Base-by-base conservation (phyloP, 257 asterid genomes). In the Solanum verrucosum region DNA sequence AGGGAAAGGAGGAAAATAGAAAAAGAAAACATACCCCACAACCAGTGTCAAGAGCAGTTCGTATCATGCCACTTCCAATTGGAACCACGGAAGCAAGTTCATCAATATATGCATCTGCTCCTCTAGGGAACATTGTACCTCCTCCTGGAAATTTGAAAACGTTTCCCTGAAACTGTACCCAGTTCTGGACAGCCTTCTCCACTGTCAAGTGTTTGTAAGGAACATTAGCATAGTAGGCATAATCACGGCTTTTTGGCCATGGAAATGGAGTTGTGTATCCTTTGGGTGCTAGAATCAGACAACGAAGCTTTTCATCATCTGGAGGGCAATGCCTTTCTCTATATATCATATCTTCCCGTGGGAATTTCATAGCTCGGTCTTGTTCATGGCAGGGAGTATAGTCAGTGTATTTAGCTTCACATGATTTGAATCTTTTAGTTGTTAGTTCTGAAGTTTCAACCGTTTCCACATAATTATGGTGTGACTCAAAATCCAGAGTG, bases 351-450 rank as follows among this genome's bases (percentile, higher is more conserved):
- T 91, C 93, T 84, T 96, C 98, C 89, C 99, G 90, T 1, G 99
- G 98, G 92, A 96, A 96, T 10, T 33, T 93, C 99, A 96, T 96
- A 71, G 99, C 99, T 68, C 96, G 94, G 86, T 95, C 96, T 87
- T 96, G 99, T 90, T 96, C 99, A 81, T 96, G 99, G 92, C 99
- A 96, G 60, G 99, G 99, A 35, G 99, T 96, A 74, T 96, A 95
- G 89, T 95, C 99, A 15, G 93, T 89, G 46, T 87, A 93, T 84
- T 73, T 84, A 68, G 77, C 91, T 87, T 95, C 96, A 87, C 99
- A 96, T 7, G 98, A 93, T 90, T 93, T 63, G 29, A 93, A 93
- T 18, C 87, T 88, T 87, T 95, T 94, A 88, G 90, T 87, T 88
- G 92, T 90, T 46, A 95, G 94, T 87, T 90, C 94, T 33, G 98